Evolutionary conservation across 495 filamentous ascomycete species (phyloP).

Genomic region (Entonaema liquescens): DNA sequence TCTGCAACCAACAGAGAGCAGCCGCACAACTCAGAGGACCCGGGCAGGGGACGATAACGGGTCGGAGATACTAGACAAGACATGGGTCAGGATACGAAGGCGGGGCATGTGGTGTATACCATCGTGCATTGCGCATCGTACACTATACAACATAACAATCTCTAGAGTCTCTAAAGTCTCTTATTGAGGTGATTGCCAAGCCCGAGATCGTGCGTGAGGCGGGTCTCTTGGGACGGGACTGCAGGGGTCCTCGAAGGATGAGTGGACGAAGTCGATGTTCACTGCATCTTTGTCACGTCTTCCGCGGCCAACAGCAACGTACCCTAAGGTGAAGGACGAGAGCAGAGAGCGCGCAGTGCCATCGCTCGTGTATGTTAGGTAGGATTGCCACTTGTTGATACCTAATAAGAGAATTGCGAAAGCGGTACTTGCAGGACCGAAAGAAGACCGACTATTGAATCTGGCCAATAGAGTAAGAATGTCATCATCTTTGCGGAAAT

Average conservation of each 20-base stretch:
- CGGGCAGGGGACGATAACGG: constrained; percentile 13
- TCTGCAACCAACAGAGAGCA: constrained; percentile 27
- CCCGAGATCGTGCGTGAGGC: constrained; percentile 28
- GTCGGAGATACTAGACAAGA: constrained; percentile 1
- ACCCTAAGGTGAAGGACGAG: constrained; percentile 6
- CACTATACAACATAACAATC: constrained; percentile 17
- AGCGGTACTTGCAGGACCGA: constrained; percentile 13
- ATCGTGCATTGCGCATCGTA: constrained; percentile 39
- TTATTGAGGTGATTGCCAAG: constrained; percentile 24
- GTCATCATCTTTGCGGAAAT: constrained; percentile 19
- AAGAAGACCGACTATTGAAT: constrained; percentile 10
- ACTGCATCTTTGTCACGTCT: constrained; percentile 26
- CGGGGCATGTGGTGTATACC: constrained; percentile 38
- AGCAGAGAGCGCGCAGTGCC: constrained; percentile 13
- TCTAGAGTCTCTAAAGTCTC: neutral
- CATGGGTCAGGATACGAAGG: constrained; percentile 35
- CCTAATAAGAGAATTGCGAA: constrained; percentile 29
- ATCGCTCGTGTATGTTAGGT: constrained; percentile 27
- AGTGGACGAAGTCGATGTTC: constrained; percentile 13
- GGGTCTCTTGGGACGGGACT: constrained; percentile 20
- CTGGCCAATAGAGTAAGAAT: constrained; percentile 19
- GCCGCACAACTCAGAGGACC: constrained; percentile 20
- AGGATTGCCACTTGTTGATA: constrained; percentile 36
- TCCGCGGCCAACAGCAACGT: constrained; percentile 20
- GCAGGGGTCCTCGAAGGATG: constrained; percentile 24